Evolutionary conservation across 192 early-diverging fungal species (phyloP).

Genomic region (Gamsiella multidivaricata): DNA sequence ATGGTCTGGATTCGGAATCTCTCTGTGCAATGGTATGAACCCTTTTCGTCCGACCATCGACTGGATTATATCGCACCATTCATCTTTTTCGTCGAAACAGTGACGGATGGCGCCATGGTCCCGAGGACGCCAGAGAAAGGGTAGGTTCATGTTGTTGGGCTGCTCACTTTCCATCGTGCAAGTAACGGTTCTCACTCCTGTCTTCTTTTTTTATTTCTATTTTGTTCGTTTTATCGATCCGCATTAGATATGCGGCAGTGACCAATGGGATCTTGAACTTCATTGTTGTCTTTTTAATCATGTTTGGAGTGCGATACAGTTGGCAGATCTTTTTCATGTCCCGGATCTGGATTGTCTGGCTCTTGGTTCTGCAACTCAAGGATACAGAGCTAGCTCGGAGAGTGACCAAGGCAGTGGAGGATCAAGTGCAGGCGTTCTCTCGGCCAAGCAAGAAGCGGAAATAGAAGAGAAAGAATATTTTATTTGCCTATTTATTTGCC

Average conservation of each 20-base stretch:
- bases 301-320: conserved; percentile 71
- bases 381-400: conserved; percentile 14
- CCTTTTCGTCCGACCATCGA: conserved; percentile 81
- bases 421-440: neutral
- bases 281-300: conserved; percentile 63
- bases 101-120: conserved; percentile 64
- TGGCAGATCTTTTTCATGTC: conserved; percentile 71
- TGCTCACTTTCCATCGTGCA: too few species aligned
- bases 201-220: conserved; percentile 52
- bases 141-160: conserved; percentile 50
- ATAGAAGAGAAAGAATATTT: conserved; percentile 18
- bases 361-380: conserved; percentile 41
- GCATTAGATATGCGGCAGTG: conserved; percentile 58
- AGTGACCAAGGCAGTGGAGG: conserved; percentile 13
- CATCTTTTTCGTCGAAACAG: conserved; percentile 66
- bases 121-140: conserved; percentile 64
- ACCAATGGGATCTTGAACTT: conserved; percentile 50
- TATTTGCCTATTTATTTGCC: too few species aligned
- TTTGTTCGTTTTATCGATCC: too few species aligned
- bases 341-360: conserved; percentile 60
- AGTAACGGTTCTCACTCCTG: too few species aligned
- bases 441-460: conserved; percentile 38
- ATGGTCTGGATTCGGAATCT: conserved; percentile 86
- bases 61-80: conserved; percentile 67
- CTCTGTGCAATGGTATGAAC: conserved; percentile 83